Conservation (phyloP, 331 rosid genomes). For the Saraca asoca region DNA sequence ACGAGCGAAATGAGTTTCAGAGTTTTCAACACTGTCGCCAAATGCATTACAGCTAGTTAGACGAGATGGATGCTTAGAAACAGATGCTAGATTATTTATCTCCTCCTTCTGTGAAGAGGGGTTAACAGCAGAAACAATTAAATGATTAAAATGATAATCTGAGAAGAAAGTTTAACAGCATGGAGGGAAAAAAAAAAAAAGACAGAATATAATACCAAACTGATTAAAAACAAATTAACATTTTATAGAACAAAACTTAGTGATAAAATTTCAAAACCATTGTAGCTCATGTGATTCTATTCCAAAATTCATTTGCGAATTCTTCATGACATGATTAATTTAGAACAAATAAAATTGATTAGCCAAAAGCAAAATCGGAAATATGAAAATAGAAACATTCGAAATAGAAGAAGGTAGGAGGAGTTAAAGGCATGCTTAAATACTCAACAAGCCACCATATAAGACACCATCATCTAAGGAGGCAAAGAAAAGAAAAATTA, state of each 20-base stretch:
- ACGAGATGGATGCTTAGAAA: constrained; percentile 64
- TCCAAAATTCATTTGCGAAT: constrained; percentile 9
- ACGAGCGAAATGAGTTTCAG: constrained; percentile 59
- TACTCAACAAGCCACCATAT: constrained; percentile 9
- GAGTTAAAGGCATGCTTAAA: neutral
- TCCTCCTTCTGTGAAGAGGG: constrained; percentile 58
- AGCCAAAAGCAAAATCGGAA: neutral
- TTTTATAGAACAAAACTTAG: constrained; percentile 4
- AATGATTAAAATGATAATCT: constrained; percentile 22
- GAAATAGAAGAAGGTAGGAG: neutral
- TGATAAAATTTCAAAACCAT: constrained; percentile 17
- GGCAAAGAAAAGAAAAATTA: neutral
- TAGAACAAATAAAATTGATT: neutral
- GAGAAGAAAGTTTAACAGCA: neutral
- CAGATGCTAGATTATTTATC: constrained; percentile 60
- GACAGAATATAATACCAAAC: constrained; percentile 2
- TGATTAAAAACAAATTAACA: neutral
- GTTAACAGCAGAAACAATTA: constrained; percentile 36
- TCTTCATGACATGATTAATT: constrained; percentile 2
- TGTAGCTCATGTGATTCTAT: neutral
- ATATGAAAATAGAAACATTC: neutral
- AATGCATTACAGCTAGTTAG: constrained; percentile 67
- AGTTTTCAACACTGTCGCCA: constrained; percentile 57
- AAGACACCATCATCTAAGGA: neutral
- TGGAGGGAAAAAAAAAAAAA: neutral